These are phyloP conservation scores for Phytophthora crassamura DNA, from an alignment of 352 stramenopile genomes.

Conservation along the genomic window DNA sequence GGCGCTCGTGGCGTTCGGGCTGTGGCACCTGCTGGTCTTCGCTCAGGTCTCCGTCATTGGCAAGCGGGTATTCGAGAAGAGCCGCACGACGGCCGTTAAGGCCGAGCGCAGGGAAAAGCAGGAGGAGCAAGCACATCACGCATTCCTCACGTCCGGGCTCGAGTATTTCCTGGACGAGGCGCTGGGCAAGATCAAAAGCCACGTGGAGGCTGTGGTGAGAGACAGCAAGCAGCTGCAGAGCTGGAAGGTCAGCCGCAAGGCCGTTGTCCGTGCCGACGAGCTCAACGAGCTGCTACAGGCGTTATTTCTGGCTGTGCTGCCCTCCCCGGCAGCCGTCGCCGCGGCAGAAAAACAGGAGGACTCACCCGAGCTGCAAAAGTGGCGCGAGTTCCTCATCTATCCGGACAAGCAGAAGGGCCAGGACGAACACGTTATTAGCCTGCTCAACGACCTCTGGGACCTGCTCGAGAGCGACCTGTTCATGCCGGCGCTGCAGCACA, in stretches of 20 bases:
- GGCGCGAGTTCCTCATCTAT: conserved; percentile 81
- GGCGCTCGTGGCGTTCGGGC: conserved; percentile 70
- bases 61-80: conserved; percentile 80
- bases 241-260: conserved; percentile 79
- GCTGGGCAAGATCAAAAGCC: conserved; percentile 58
- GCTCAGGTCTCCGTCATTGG: conserved; percentile 80
- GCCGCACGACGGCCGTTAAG: conserved; percentile 23
- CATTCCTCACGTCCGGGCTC: conserved; percentile 76
- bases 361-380: conserved; percentile 44
- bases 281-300: conserved; percentile 78
- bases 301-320: conserved; percentile 67
- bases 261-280: conserved; percentile 69
- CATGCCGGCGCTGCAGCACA: conserved; percentile 72
- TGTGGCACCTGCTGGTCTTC: conserved; percentile 86
- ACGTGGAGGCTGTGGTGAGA: conserved; percentile 65
- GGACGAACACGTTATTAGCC: conserved; percentile 76
- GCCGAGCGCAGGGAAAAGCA: conserved; percentile 32
- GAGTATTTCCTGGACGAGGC: conserved; percentile 84
- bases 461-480: conserved; percentile 84
- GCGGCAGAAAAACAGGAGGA: conserved; percentile 40
- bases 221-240: conserved; percentile 62
- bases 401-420: conserved; percentile 70
- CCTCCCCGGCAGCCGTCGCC: conserved; percentile 32
- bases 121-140: conserved; percentile 62
- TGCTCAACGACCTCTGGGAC: conserved; percentile 87